Percentiles rank a stretch among this genome's conserved stretches.
These are phyloP conservation scores for Blumeria graminis DNA, from an alignment of 2,329 filamentous ascomycete species.

Conservation along the genomic window DNA sequence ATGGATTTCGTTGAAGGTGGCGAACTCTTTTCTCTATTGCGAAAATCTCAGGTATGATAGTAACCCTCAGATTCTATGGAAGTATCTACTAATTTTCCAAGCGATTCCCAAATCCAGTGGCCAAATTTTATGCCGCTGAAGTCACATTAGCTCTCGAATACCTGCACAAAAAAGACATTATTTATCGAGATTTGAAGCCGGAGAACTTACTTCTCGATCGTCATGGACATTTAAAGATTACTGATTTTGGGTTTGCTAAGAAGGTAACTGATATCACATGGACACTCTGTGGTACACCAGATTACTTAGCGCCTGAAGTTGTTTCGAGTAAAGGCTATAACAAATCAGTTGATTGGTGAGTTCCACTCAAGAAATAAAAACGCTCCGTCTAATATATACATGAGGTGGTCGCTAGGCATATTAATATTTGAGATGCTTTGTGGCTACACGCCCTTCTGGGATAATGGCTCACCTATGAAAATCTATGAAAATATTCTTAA, in stretches of 20 bases:
- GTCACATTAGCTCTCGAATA: constrained; percentile 91
- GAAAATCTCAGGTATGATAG: constrained; percentile 55
- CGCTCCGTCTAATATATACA: constrained; percentile 5
- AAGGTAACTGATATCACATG: constrained; percentile 96
- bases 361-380: constrained; percentile 7
- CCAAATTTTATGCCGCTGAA: constrained; percentile 97
- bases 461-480: constrained; percentile 90
- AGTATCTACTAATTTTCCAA: constrained; percentile 18
- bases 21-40: constrained; percentile 81
- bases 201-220: constrained; percentile 82
- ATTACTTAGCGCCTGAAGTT: constrained; percentile 92
- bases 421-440: constrained; percentile 99
- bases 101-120: constrained; percentile 95
- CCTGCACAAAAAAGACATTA: constrained; percentile 81
- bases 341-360: constrained; percentile 96
- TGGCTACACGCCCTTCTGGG: constrained; percentile 97
- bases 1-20: constrained; percentile 99
- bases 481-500: constrained; percentile 99
- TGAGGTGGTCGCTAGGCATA: constrained; percentile 93
- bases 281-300: constrained; percentile 92
- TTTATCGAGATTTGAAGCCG: constrained; percentile 91
- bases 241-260: constrained; percentile 96
- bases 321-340: constrained; percentile 99
- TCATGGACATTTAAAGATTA: constrained; percentile 89
- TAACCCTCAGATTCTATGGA: not conserved